Conservation (phyloP, 73 alveolate genomes). For the Uronychia setigera region DNA sequence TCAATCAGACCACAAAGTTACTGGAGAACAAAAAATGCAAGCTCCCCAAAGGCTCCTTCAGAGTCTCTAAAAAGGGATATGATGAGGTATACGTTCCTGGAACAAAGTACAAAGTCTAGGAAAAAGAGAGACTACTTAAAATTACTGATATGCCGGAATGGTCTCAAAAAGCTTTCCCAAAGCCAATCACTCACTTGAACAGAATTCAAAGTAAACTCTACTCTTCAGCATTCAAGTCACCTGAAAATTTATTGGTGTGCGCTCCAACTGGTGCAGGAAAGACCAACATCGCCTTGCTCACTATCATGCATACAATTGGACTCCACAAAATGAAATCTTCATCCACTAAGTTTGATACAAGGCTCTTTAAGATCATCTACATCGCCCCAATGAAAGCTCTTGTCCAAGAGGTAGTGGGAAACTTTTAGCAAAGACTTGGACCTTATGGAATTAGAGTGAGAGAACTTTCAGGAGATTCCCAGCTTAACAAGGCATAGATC, state of each 20-base stretch:
- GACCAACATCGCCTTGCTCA: conserved; percentile 92
- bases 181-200: conserved; percentile 58
- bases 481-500: conserved; percentile 93
- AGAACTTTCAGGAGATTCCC: conserved; percentile 99
- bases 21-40: conserved; percentile 82
- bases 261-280: conserved; percentile 99
- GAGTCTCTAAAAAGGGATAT: conserved; percentile 87
- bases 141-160: conserved; percentile 87
- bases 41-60: conserved; percentile 85
- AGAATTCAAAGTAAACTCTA: conserved; percentile 83
- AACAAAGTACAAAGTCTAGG: conserved; percentile 53
- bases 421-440: conserved; percentile 91
- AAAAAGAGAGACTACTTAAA: conserved; percentile 67
- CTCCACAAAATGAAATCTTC: neutral
- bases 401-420: conserved; percentile 91
- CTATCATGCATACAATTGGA: conserved; percentile 89
- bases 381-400: conserved; percentile 99
- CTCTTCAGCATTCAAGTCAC: conserved; percentile 83
- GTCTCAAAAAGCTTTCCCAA: conserved; percentile 90
- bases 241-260: conserved; percentile 95
- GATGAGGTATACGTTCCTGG: conserved; percentile 97
- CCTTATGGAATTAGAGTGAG: conserved; percentile 88
- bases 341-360: conserved; percentile 72
- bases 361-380: conserved; percentile 94
- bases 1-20: conserved; percentile 78